Evolutionary conservation across 208 protist species (phyloP).

Genomic region (Blastocrithidia nonstop): DNA sequence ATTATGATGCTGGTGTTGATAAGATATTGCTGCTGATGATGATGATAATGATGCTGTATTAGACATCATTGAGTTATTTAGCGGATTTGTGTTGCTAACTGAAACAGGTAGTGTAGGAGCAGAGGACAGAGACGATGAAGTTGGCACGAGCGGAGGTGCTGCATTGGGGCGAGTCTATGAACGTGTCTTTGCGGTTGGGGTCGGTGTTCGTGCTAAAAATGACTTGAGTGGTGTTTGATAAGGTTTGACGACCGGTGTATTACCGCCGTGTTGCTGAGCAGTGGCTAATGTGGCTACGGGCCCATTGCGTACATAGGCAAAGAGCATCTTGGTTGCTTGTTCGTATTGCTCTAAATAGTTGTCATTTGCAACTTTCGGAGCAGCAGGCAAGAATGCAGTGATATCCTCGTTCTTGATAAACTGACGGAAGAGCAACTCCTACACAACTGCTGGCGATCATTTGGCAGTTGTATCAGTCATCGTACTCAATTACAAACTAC

Average conservation of each 20-base stretch:
- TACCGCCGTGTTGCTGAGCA: slow-evolving; percentile 75
- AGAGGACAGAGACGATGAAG: slow-evolving; percentile 1
- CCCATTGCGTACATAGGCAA: slow-evolving; percentile 73
- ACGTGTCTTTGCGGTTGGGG: slow-evolving; percentile 5
- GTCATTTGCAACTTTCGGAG: slow-evolving; percentile 26
- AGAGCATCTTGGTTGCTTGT: slow-evolving; percentile 61
- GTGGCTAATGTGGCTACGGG: slow-evolving; percentile 48
- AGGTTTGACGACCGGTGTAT: slow-evolving; percentile 22
- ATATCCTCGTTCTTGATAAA: slow-evolving; percentile 83
- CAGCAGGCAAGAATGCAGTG: slow-evolving; percentile 31
- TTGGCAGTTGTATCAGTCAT: slow-evolving; percentile 5
- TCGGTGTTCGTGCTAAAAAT: slow-evolving; percentile 13
- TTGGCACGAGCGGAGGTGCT: slow-evolving; percentile 5
- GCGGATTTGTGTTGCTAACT: no score
- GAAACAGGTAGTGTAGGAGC: not conserved
- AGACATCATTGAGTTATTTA: no score
- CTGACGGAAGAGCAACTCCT: slow-evolving; percentile 80
- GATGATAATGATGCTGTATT: not conserved
- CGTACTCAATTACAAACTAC: no score
- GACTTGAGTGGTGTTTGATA: slow-evolving; percentile 10
- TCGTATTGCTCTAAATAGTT: slow-evolving; percentile 60
- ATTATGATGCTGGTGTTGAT: slow-evolving; percentile 5
- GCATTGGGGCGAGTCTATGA: slow-evolving; percentile 13
- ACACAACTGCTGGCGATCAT: slow-evolving; percentile 62
- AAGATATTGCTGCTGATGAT: slow-evolving; percentile 9